Evolutionary conservation across 352 stramenopile species (phyloP).

Genomic region (Pythium dissotocum): DNA sequence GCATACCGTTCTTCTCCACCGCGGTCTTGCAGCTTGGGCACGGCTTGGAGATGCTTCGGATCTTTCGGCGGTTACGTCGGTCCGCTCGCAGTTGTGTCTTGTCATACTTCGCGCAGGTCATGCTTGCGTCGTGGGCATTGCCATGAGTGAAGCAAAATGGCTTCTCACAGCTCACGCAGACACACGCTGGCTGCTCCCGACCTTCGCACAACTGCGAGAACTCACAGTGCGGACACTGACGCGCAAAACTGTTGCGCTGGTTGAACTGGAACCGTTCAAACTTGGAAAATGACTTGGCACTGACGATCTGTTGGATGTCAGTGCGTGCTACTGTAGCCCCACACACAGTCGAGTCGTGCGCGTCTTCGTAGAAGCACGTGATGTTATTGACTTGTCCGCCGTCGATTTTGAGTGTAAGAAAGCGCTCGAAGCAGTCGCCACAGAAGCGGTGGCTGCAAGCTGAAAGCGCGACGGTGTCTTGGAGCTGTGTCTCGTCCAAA

Average conservation of each 20-base stretch:
- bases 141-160: slow-evolving; percentile 20
- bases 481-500: slow-evolving; percentile 22
- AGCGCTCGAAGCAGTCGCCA: slow-evolving; percentile 19
- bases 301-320: slow-evolving; percentile 7
- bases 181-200: slow-evolving; percentile 8
- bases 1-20: slow-evolving; percentile 20
- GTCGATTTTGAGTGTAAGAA: slow-evolving; percentile 19
- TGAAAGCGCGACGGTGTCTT: slow-evolving; percentile 10
- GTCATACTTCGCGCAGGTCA: slow-evolving; percentile 20
- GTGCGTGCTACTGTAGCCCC: neutral
- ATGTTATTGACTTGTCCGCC: slow-evolving; percentile 8
- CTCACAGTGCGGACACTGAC: slow-evolving; percentile 19
- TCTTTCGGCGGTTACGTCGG: slow-evolving; percentile 24
- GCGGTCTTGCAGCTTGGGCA: slow-evolving; percentile 11
- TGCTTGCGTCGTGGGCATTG: slow-evolving; percentile 14
- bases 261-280: slow-evolving; percentile 17
- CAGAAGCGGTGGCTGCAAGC: slow-evolving; percentile 30
- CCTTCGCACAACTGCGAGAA: slow-evolving; percentile 11
- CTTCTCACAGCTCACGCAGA: slow-evolving; percentile 6
- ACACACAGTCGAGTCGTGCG: neutral
- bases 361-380: slow-evolving; percentile 17
- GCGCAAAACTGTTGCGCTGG: slow-evolving; percentile 8
- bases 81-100: slow-evolving; percentile 21
- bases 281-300: slow-evolving; percentile 8
- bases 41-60: slow-evolving; percentile 15